These are phyloP conservation scores for Gossypium ekmanianum DNA, from an alignment of 345 rosid species.

Conservation along the genomic window DNA sequence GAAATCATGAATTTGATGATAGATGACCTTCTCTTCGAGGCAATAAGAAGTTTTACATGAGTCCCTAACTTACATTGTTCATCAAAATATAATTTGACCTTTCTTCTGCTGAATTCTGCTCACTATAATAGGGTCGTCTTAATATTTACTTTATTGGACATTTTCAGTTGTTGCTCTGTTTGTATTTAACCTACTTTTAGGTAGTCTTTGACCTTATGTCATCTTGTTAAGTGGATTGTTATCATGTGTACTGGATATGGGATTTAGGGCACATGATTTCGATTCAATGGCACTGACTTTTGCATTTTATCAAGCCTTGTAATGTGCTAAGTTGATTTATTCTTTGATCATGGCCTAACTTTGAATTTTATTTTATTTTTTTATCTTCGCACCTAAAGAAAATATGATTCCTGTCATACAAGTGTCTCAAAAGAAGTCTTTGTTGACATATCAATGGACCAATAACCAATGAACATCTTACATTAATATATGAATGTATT, in stretches of 20 bases:
- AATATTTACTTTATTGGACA: not conserved
- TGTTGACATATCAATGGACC: not conserved
- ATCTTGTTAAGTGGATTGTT: not conserved
- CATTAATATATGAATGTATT: not conserved
- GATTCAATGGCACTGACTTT: not conserved
- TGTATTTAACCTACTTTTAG: not conserved
- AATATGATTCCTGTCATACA: not conserved
- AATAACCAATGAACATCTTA: not conserved
- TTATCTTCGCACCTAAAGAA: constrained; percentile 1
- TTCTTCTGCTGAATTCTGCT: not conserved
- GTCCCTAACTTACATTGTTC: not conserved
- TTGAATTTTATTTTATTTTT: not conserved
- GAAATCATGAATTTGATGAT: not conserved
- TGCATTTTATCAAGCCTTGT: not conserved
- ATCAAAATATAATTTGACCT: not conserved
- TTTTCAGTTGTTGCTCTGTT: not conserved
- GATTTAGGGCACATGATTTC: not conserved
- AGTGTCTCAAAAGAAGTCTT: not conserved
- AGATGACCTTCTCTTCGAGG: not conserved
- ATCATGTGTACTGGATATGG: not conserved
- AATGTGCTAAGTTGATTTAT: not conserved
- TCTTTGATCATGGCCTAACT: not conserved
- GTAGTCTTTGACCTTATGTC: not conserved
- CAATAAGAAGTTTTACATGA: not conserved
- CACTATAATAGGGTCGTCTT: not conserved